A percentile compares a stretch with the other conserved stretches of the same genome.
Conservation (phyloP, 192 early-diverging fungal genomes). For the Backusella morwellensis region DNA sequence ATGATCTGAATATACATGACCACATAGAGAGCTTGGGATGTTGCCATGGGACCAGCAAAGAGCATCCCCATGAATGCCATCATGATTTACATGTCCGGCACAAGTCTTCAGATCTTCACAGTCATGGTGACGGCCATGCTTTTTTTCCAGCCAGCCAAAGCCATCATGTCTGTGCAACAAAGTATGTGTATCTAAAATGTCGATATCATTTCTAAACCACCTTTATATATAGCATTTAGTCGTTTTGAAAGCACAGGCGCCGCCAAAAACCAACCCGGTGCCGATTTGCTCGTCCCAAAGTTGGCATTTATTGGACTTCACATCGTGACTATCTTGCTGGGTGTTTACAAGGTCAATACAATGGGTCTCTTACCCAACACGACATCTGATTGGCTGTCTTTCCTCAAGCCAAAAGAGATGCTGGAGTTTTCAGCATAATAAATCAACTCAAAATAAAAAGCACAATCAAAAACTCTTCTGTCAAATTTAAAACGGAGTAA, state of each 20-base stretch:
- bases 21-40: constrained; percentile 94
- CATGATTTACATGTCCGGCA: constrained; percentile 99
- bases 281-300: constrained; percentile 73
- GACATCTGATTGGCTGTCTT: constrained; percentile 94
- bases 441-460: no score
- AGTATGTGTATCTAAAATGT: constrained; percentile 34
- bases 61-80: constrained; percentile 95
- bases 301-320: constrained; percentile 82
- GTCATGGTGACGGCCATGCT: constrained; percentile 97
- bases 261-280: constrained; percentile 20
- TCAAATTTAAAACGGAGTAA: no score
- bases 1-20: neutral
- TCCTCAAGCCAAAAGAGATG: constrained; percentile 65
- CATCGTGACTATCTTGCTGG: constrained; percentile 75
- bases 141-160: constrained; percentile 79
- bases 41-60: constrained; percentile 85
- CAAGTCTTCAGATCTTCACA: constrained; percentile 91
- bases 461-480: no score
- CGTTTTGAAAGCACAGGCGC: constrained; percentile 63
- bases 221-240: constrained; percentile 62
- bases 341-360: constrained; percentile 85
- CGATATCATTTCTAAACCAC: neutral
- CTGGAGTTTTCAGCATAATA: constrained; percentile 13
- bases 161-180: constrained; percentile 68
- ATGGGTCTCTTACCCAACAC: constrained; percentile 97